A percentile compares a stretch with the other conserved stretches of the same genome.
These are phyloP conservation scores for Penicillium arizonense DNA, from an alignment of 495 filamentous ascomycete species.

Conservation along the genomic window DNA sequence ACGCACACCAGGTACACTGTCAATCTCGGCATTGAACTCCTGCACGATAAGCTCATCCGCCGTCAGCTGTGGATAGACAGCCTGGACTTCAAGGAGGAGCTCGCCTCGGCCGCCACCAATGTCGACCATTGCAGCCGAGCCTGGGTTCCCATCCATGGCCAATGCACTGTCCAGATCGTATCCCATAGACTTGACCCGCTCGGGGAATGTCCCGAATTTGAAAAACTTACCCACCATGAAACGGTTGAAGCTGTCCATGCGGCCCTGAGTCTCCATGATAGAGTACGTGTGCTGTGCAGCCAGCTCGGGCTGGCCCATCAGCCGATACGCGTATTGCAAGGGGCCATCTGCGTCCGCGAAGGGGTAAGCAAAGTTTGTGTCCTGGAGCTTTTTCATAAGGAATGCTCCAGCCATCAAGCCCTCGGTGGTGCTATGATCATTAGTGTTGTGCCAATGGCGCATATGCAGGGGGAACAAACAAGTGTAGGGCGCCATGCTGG, in stretches of 20 bases:
- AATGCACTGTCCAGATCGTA: constrained; percentile 36
- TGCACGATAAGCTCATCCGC: constrained; percentile 46
- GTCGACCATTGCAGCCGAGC: constrained; percentile 45
- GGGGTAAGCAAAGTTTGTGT: constrained; percentile 33
- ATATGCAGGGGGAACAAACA: constrained; percentile 20
- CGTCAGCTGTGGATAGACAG: constrained; percentile 36
- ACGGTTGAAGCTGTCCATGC: constrained; percentile 41
- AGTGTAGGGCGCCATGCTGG: constrained; percentile 39
- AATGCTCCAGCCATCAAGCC: constrained; percentile 35
- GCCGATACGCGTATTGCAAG: constrained; percentile 33
- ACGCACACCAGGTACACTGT: constrained; percentile 22
- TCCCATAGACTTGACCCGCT: constrained; percentile 22
- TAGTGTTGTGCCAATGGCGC: not conserved
- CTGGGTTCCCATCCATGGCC: constrained; percentile 1
- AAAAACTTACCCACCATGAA: constrained; percentile 44
- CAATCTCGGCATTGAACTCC: constrained; percentile 37
- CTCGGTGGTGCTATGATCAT: constrained; percentile 30
- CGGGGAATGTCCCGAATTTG: constrained; percentile 29
- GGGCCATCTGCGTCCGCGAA: constrained; percentile 34
- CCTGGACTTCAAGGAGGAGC: constrained; percentile 44
- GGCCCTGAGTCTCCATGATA: constrained; percentile 36
- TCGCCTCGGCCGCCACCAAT: constrained; percentile 55
- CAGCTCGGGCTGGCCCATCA: constrained; percentile 30
- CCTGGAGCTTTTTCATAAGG: constrained; percentile 34
- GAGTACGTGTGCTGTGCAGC: constrained; percentile 35